Conservation (phyloP, 345 rosid genomes). For the Ceriops zippeliana region DNA sequence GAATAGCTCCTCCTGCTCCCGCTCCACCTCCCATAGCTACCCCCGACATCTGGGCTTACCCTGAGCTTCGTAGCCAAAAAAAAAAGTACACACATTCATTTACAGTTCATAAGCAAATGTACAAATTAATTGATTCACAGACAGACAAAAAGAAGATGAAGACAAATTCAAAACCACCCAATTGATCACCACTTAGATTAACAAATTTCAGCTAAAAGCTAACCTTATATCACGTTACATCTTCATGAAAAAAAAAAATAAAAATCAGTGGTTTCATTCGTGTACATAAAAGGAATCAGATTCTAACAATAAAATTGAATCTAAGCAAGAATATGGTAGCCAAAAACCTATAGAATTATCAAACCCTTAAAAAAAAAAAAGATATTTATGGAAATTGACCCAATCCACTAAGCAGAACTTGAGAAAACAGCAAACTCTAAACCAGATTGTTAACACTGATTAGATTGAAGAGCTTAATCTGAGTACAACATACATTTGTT, state of each 20-base stretch:
- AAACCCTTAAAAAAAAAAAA: neutral
- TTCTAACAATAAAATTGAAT: neutral
- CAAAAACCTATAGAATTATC: conserved; percentile 3
- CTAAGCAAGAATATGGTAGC: conserved; percentile 1
- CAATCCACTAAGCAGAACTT: no score
- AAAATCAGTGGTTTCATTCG: conserved; percentile 5
- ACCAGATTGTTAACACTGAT: no score
- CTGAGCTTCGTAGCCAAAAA: conserved; percentile 50
- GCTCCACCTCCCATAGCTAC: conserved; percentile 35
- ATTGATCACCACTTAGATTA: conserved; percentile 15
- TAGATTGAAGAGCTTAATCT: no score
- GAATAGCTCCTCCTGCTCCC: conserved; percentile 41
- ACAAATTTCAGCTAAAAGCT: no score
- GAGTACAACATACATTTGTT: no score
- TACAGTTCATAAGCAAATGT: neutral
- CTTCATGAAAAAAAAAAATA: neutral
- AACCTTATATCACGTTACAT: neutral
- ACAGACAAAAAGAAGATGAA: neutral
- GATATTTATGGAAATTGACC: neutral
- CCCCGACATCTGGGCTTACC: conserved; percentile 43
- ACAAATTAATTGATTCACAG: neutral
- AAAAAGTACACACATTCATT: neutral
- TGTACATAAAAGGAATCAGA: conserved; percentile 3
- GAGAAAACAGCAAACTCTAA: no score
- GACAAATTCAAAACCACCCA: conserved; percentile 8